Percentiles rank a stretch among this genome's conserved stretches.
These are phyloP conservation scores for Trifolium dubium DNA, from an alignment of 306 rosid genomes.

Conservation along the genomic window DNA sequence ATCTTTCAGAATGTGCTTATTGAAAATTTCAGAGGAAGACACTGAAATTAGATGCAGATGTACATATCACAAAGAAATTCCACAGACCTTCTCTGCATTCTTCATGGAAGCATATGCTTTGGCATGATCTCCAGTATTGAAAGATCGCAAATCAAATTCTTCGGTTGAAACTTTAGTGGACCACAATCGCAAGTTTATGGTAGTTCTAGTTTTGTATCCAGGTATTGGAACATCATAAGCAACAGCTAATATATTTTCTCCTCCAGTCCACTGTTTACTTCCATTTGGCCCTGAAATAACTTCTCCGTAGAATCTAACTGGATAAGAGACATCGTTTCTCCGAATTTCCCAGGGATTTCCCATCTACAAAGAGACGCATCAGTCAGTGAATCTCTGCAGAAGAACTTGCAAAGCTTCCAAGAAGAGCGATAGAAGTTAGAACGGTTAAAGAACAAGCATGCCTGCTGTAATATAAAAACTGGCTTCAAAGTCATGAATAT, in stretches of 20 bases:
- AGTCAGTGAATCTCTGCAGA: slow-evolving; percentile 26
- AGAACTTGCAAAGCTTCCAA: slow-evolving; percentile 27
- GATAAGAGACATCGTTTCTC: slow-evolving; percentile 82
- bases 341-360: slow-evolving; percentile 96
- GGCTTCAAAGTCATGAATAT: slow-evolving; percentile 5
- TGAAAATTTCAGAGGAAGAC: slow-evolving; percentile 9
- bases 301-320: slow-evolving; percentile 78
- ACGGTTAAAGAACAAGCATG: slow-evolving; percentile 22
- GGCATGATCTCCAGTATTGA: slow-evolving; percentile 82
- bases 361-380: slow-evolving; percentile 58
- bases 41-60: not conserved
- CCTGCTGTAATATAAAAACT: slow-evolving; percentile 27
- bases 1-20: slow-evolving; percentile 12
- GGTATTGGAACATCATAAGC: slow-evolving; percentile 99
- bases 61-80: slow-evolving; percentile 6
- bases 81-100: slow-evolving; percentile 85
- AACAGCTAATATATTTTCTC: slow-evolving; percentile 81
- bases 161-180: slow-evolving; percentile 73
- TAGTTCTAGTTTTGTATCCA: slow-evolving; percentile 83
- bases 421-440: slow-evolving; percentile 15
- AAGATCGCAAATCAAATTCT: slow-evolving; percentile 79
- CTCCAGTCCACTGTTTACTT: slow-evolving; percentile 79
- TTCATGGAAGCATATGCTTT: slow-evolving; percentile 70
- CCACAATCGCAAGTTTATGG: slow-evolving; percentile 89
- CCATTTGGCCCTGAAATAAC: slow-evolving; percentile 71